phyloP scores from a whole-genome alignment of 2,329 filamentous ascomycete genomes.

The Calonectria multiphialidica region DNA sequence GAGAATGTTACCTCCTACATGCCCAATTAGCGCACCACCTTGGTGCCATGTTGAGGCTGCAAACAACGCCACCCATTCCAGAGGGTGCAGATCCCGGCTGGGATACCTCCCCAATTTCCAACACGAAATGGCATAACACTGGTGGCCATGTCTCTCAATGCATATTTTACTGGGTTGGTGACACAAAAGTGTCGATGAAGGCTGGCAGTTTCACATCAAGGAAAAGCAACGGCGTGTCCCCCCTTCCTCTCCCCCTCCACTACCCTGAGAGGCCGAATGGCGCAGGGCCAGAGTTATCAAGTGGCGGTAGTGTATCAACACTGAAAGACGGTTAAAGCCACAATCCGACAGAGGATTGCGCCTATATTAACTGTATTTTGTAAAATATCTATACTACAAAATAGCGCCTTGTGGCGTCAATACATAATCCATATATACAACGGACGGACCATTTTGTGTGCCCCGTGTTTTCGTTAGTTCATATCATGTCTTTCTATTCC shows the following conservation, averaged over 20 bases:
- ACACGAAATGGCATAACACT: not conserved
- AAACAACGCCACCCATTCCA: not conserved
- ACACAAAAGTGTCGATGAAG: not conserved
- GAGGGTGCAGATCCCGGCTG: slow-evolving; percentile 7
- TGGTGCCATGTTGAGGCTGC: not conserved
- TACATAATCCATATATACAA: slow-evolving; percentile 32
- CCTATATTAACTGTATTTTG: slow-evolving; percentile 1
- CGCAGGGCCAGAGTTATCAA: not conserved
- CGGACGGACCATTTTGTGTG: not conserved
- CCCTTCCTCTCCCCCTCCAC: not conserved
- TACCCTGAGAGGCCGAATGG: not conserved
- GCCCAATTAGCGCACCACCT: not conserved
- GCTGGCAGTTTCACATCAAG: not conserved
- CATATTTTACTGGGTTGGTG: not conserved
- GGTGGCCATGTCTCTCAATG: not conserved
- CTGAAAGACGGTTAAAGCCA: not conserved
- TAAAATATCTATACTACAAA: not conserved
- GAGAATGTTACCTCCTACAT: not conserved
- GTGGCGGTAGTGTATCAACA: not conserved
- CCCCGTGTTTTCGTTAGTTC: slow-evolving; percentile 15
- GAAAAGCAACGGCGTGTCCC: not conserved
- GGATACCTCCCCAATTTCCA: not conserved
- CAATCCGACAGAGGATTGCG: not conserved
- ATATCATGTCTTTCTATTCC: slow-evolving; percentile 10
- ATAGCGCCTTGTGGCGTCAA: slow-evolving; percentile 9